phyloP scores from a whole-genome alignment of 805 yeast genomes.

The Saccharomycopsis amapae region DNA sequence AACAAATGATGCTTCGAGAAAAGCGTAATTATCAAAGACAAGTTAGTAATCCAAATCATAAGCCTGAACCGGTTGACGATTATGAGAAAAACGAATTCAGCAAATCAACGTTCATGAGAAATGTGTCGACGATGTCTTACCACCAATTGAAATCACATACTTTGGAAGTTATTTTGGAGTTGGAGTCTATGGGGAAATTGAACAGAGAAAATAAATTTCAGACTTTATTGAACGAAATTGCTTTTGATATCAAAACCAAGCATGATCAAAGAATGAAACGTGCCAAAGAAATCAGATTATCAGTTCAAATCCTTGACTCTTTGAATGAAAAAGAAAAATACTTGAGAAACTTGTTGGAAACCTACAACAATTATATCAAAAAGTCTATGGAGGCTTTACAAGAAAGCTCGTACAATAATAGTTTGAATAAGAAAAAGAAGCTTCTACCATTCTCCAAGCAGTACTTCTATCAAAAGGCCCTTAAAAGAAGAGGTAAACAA shows the following conservation, averaged over 20 bases:
- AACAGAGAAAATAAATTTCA: slow-evolving; percentile 70
- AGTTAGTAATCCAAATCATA: neutral
- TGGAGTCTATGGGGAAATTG: slow-evolving; percentile 62
- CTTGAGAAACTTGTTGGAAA: slow-evolving; percentile 34
- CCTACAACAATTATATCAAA: slow-evolving; percentile 42
- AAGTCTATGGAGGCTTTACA: slow-evolving; percentile 45
- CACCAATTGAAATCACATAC: slow-evolving; percentile 74
- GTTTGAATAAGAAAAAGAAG: slow-evolving; percentile 26
- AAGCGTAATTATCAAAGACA: slow-evolving; percentile 1
- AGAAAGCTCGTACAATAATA: slow-evolving; percentile 29
- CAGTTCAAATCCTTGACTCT: slow-evolving; percentile 37
- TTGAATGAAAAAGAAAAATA: slow-evolving; percentile 40
- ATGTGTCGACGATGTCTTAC: slow-evolving; percentile 45
- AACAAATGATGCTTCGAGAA: slow-evolving; percentile 37
- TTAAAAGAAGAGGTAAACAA: slow-evolving; percentile 56
- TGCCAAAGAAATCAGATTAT: slow-evolving; percentile 37
- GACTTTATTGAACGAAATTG: slow-evolving; percentile 72
- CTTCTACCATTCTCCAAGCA: slow-evolving; percentile 54
- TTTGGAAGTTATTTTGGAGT: slow-evolving; percentile 64
- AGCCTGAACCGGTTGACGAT: slow-evolving; percentile 27
- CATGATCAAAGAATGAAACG: slow-evolving; percentile 43
- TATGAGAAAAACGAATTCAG: slow-evolving; percentile 37
- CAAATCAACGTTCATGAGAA: slow-evolving; percentile 42
- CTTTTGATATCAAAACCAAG: slow-evolving; percentile 64
- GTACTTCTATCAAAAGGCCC: slow-evolving; percentile 65